These are phyloP conservation scores for Platanus orientalis DNA, from an alignment of 164 flowering plant species.

Conservation along the genomic window DNA sequence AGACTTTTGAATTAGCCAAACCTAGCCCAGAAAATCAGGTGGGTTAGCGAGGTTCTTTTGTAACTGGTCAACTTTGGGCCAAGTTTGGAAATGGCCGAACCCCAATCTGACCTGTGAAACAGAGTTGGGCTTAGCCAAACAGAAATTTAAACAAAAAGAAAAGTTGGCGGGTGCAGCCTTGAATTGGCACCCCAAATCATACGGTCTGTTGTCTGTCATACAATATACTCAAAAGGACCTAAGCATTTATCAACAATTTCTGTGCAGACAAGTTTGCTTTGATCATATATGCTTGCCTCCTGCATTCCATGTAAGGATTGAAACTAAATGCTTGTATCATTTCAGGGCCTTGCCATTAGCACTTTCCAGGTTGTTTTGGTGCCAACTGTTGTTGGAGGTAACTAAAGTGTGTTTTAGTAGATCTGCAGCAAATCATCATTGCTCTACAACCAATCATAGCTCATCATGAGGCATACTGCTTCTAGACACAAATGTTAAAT, in stretches of 20 bases:
- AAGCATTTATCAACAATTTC: not conserved
- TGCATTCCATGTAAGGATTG: not conserved
- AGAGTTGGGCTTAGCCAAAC: too few relatives aligned
- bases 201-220: not conserved
- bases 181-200: not conserved
- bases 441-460: not conserved
- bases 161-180: not conserved
- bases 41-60: too few relatives aligned
- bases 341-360: conserved; percentile 91
- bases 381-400: conserved; percentile 92
- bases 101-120: too few relatives aligned
- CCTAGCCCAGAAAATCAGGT: too few relatives aligned
- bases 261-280: not conserved
- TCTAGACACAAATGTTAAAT: not conserved
- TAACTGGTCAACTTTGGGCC: too few relatives aligned
- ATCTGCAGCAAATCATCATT: conserved; percentile 1
- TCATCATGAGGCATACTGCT: not conserved
- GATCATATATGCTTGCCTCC: not conserved
- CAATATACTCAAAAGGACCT: not conserved
- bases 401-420: conserved; percentile 7
- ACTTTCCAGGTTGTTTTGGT: conserved; percentile 96
- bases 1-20: too few relatives aligned
- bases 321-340: conserved; percentile 6
- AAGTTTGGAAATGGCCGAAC: too few relatives aligned
- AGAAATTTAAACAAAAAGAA: too few relatives aligned